Percentiles rank a stretch among this genome's conserved stretches.
These are phyloP conservation scores for Crithidia bombi DNA, from an alignment of 208 protist species.

Conservation along the genomic window DNA sequence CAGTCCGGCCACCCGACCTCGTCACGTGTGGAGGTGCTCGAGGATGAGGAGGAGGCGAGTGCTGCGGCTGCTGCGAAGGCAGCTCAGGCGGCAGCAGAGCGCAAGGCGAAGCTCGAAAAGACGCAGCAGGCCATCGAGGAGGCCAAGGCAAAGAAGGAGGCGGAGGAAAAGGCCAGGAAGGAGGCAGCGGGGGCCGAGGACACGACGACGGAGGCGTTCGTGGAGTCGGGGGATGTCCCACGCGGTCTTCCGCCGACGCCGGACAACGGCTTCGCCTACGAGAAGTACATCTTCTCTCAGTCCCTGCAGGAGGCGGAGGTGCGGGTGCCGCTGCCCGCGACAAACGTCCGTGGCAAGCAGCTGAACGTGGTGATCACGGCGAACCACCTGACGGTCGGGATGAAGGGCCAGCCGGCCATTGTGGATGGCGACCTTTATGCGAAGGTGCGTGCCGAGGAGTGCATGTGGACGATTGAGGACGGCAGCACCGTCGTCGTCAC, in stretches of 20 bases:
- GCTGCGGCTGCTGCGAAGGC: slow-evolving; percentile 49
- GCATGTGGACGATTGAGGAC: slow-evolving; percentile 94
- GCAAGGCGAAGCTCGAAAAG: slow-evolving; percentile 62
- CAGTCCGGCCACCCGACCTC: slow-evolving; percentile 22
- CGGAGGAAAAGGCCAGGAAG: slow-evolving; percentile 43
- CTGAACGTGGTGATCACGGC: slow-evolving; percentile 77
- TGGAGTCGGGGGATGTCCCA: slow-evolving; percentile 65
- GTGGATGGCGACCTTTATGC: slow-evolving; percentile 85
- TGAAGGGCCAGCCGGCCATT: slow-evolving; percentile 85
- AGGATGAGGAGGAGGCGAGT: slow-evolving; percentile 66
- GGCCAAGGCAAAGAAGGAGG: slow-evolving; percentile 41
- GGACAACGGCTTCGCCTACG: slow-evolving; percentile 90
- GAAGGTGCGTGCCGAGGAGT: slow-evolving; percentile 80
- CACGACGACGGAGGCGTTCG: slow-evolving; percentile 31
- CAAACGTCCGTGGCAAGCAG: slow-evolving; percentile 72
- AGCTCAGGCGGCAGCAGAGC: slow-evolving; percentile 56
- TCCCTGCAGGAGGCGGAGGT: slow-evolving; percentile 90
- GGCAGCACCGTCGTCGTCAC: slow-evolving; percentile 82
- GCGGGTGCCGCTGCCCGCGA: slow-evolving; percentile 78
- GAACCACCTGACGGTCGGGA: slow-evolving; percentile 68
- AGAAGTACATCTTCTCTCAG: slow-evolving; percentile 90
- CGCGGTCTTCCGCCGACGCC: slow-evolving; percentile 82
- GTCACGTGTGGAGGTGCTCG: slow-evolving; percentile 79
- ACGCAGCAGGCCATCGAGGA: slow-evolving; percentile 49
- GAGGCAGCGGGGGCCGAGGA: slow-evolving; percentile 45